Percentiles rank a stretch among this genome's conserved stretches.
Evolutionary conservation across 2,329 filamentous ascomycete genomes (phyloP).

Genomic region (Karstenula rhodostoma): DNA sequence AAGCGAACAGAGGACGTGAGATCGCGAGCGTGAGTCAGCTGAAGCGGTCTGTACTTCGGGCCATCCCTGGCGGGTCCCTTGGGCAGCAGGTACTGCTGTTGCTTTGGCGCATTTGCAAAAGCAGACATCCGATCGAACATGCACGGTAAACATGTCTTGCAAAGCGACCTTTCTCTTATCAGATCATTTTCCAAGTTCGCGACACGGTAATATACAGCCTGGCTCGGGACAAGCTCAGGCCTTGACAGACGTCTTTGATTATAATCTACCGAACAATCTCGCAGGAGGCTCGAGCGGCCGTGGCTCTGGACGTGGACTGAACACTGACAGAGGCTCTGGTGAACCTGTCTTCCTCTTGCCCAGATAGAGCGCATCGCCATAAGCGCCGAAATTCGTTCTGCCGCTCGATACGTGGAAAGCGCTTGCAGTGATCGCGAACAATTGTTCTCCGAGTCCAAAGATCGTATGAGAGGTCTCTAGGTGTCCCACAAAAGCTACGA

Average conservation of each 20-base stretch:
- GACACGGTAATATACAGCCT: constrained; percentile 15
- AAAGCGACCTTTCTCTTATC: not conserved
- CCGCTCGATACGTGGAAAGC: constrained; percentile 24
- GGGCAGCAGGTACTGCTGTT: not conserved
- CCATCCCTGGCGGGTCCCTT: not conserved
- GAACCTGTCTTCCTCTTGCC: constrained; percentile 41
- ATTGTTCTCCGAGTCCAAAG: constrained; percentile 10
- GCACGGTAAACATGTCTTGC: not conserved
- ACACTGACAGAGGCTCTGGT: constrained; percentile 18
- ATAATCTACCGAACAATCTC: constrained; percentile 17
- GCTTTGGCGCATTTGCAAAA: not conserved
- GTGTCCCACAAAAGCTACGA: constrained; percentile 17
- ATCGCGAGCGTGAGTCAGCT: not conserved
- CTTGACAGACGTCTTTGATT: constrained; percentile 19
- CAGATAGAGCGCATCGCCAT: constrained; percentile 34
- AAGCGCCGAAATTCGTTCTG: constrained; percentile 32
- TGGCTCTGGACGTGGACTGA: constrained; percentile 12
- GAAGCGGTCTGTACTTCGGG: not conserved
- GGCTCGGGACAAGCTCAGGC: constrained; percentile 22
- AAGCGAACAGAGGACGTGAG: not conserved
- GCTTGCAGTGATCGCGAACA: constrained; percentile 21
- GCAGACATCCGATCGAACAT: not conserved
- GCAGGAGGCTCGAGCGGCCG: constrained; percentile 18
- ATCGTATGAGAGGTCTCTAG: constrained; percentile 16
- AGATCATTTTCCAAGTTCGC: not conserved